Conservation (phyloP, 2,329 filamentous ascomycete species). For the Orbilia quercus region DNA sequence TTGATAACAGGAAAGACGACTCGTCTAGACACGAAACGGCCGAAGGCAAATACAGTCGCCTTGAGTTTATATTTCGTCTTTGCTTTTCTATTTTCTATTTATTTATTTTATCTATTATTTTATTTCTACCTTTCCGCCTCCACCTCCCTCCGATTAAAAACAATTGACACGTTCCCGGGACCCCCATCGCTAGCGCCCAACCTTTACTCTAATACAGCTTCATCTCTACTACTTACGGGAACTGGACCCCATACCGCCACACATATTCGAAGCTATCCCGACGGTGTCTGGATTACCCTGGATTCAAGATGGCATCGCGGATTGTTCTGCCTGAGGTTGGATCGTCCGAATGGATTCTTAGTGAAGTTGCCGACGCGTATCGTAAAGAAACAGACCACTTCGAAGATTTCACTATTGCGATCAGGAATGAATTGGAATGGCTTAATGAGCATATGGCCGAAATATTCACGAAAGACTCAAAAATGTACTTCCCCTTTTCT, state of each 20-base stretch:
- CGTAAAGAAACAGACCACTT: slow-evolving; percentile 82
- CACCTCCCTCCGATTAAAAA: too few species aligned
- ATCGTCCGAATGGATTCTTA: slow-evolving; percentile 83
- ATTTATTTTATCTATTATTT: too few species aligned
- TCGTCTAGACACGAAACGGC: too few species aligned
- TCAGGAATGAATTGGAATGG: slow-evolving; percentile 95
- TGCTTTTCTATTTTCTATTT: too few species aligned
- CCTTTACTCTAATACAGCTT: too few species aligned
- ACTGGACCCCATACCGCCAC: background rate
- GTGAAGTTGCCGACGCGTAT: slow-evolving; percentile 81
- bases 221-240: too few species aligned
- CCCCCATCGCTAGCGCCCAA: too few species aligned
- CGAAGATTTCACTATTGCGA: slow-evolving; percentile 92
- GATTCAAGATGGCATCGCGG: slow-evolving; percentile 34
- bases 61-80: too few species aligned
- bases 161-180: too few species aligned
- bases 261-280: background rate
- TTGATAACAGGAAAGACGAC: too few species aligned
- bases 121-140: too few species aligned
- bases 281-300: background rate
- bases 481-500: slow-evolving; percentile 22
- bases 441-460: slow-evolving; percentile 98
- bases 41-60: too few species aligned
- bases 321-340: slow-evolving; percentile 68
- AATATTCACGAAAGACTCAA: slow-evolving; percentile 76